Percentiles rank a stretch among this genome's conserved stretches.
These are phyloP conservation scores for Daldinia caldariorum DNA, from an alignment of 495 filamentous ascomycete species.

Conservation along the genomic window DNA sequence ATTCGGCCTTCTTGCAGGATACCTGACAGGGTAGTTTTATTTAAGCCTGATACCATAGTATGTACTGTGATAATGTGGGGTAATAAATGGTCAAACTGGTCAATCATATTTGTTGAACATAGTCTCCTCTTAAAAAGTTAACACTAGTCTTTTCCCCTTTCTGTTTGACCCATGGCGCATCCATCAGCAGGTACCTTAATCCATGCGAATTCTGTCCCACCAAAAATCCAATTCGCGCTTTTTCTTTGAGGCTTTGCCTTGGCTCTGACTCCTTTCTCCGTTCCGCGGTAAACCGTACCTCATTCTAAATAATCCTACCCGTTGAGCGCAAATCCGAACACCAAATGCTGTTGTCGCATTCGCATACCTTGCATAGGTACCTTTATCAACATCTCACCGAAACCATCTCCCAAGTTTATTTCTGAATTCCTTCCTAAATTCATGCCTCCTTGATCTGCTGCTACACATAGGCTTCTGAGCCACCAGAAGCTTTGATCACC, in stretches of 20 bases:
- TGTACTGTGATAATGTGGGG: not conserved
- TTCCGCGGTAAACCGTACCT: not conserved
- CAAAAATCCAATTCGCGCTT: constrained; percentile 27
- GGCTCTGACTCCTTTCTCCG: constrained; percentile 6
- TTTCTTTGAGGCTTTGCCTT: constrained; percentile 14
- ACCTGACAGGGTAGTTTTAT: too few species aligned
- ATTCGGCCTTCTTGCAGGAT: too few species aligned
- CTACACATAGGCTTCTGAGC: constrained; percentile 33
- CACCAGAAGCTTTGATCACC: constrained; percentile 28
- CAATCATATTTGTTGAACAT: constrained; percentile 21
- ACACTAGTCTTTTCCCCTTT: not conserved
- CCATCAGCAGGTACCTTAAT: too few species aligned
- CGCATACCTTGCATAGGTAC: too few species aligned
- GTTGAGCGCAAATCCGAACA: not conserved
- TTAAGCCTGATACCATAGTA: too few species aligned
- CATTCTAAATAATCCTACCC: not conserved
- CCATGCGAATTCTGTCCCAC: constrained; percentile 26
- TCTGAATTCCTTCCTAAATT: constrained; percentile 37
- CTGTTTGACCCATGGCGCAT: not conserved
- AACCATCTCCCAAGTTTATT: constrained; percentile 11
- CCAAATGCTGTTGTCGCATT: constrained; percentile 12
- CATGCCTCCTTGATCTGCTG: constrained; percentile 40
- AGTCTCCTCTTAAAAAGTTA: not conserved
- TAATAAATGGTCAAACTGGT: not conserved
- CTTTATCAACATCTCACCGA: not conserved